Conservation (phyloP, 2,329 filamentous ascomycete genomes). For the Xylaria sp. region DNA sequence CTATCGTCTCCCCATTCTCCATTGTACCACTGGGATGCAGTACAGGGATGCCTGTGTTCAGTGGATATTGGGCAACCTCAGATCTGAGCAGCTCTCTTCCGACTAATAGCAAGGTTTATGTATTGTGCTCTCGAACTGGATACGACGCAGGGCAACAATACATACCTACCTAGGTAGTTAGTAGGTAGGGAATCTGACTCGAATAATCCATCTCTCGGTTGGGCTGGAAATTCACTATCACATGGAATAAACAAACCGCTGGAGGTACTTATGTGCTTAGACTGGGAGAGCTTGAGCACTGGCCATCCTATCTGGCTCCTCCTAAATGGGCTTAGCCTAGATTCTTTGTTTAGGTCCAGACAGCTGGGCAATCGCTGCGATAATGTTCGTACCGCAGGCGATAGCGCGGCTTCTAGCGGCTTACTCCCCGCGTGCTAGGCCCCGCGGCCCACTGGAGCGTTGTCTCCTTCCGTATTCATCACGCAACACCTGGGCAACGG, state of each 20-base stretch:
- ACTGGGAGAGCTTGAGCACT: slow-evolving; percentile 26
- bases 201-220: neutral
- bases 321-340: too few relatives aligned
- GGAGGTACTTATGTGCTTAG: neutral
- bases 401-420: slow-evolving; percentile 23
- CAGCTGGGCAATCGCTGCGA: too few relatives aligned
- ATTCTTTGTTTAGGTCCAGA: too few relatives aligned
- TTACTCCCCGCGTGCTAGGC: slow-evolving; percentile 19
- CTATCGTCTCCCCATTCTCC: neutral
- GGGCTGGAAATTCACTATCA: neutral
- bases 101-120: too few relatives aligned
- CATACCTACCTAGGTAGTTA: too few relatives aligned
- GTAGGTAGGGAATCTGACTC: neutral
- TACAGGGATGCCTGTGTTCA: slow-evolving; percentile 15
- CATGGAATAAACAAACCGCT: slow-evolving; percentile 11
- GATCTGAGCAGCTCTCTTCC: too few relatives aligned
- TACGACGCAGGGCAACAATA: too few relatives aligned
- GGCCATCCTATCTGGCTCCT: too few relatives aligned
- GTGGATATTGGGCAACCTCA: slow-evolving; percentile 18
- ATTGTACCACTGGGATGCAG: neutral
- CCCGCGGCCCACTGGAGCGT: slow-evolving; percentile 24
- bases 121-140: too few relatives aligned
- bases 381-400: neutral
- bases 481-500: neutral
- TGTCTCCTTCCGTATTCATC: slow-evolving; percentile 13